Evolutionary conservation across 306 rosid species (phyloP), one percentile per base, ranked within the genome.

Genomic region (Medicago ruthenica): DNA sequence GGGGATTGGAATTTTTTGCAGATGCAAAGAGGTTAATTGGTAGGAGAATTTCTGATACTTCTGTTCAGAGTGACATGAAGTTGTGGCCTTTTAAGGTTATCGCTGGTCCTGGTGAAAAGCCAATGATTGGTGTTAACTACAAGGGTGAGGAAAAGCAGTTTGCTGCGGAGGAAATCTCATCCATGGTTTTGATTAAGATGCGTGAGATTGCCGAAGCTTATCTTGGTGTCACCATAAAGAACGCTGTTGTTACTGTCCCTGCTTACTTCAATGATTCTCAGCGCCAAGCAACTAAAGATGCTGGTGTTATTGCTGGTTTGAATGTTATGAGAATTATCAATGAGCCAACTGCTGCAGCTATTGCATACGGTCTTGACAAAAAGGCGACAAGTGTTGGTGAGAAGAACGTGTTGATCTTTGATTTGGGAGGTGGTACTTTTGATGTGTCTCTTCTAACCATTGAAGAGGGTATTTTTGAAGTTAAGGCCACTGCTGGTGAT

Each of bases 21-120:
- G 98, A 93, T 85, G 98, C 91, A 0, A 93, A 93, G 87, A 79
- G 93, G 76, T 80, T 90, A 70, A 90, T 93, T 77, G 98, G 98
- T 13, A 90, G 98, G 85, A 90, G 90, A 79, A 37, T 78, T 20
- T 70, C 51, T 9, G 98, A 93, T 13, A 9, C 96, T 1, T 45
- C 91, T 6, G 95, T 93, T 15, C 95, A 90, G 87, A 76, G 88
- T 72, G 98, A 93, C 39, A 82, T 88, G 53, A 90, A 90, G 82
- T 72, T 80, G 22, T 90, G 93, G 98, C 98, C 98, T 1, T 90
- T 90, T 80, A 90, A 88, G 83, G 67, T 90, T 10, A 31, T 69
- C 16, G 7, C 91, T 0, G 91, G 91, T n/a, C 74, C 86, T 4
- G 87, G 68, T 51, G 96, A 90, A 1, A 90, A 90, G 9, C 96